Conservation (phyloP, 176 grass and related monocot genomes). For the Carex kokanica region DNA sequence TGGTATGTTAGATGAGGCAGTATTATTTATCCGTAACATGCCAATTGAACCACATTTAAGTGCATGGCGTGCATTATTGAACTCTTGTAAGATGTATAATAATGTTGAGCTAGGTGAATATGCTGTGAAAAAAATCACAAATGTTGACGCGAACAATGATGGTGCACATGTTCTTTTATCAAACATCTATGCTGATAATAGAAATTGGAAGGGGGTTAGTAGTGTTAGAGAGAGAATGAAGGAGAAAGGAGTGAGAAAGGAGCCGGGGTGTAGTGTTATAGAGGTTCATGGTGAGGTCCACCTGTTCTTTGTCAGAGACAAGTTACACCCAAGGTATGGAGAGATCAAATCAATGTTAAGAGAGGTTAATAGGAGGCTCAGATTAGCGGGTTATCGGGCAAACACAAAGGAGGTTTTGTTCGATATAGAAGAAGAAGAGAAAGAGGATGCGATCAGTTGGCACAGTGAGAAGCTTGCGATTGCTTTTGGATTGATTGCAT, state of each 20-base stretch:
- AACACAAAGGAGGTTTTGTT: conserved; percentile 67
- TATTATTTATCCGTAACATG: conserved; percentile 60
- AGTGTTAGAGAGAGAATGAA: conserved; percentile 55
- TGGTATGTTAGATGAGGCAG: conserved; percentile 49
- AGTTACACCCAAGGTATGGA: conserved; percentile 41
- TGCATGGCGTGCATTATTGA: conserved; percentile 77
- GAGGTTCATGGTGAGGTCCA: conserved; percentile 53
- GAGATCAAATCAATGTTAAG: conserved; percentile 69
- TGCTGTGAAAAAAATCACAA: conserved; percentile 44
- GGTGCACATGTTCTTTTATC: conserved; percentile 63
- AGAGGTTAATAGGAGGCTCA: conserved; percentile 46
- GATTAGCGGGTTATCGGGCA: conserved; percentile 41
- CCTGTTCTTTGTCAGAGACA: conserved; percentile 57
- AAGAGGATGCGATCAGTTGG: conserved; percentile 56
- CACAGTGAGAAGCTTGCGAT: conserved; percentile 69
- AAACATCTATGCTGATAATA: conserved; percentile 62
- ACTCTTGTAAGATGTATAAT: conserved; percentile 65
- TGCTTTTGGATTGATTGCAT: conserved; percentile 46
- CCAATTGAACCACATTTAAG: conserved; percentile 57
- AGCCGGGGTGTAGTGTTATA: conserved; percentile 61
- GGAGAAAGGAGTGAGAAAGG: conserved; percentile 52
- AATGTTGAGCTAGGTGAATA: conserved; percentile 59
- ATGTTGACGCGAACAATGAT: conserved; percentile 44
- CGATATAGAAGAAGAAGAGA: conserved; percentile 83
- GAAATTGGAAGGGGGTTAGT: conserved; percentile 55